Percentiles rank a stretch among this genome's conserved stretches.
These are phyloP conservation scores for Teunomyces gatunensis DNA, from an alignment of 805 yeast species.

Conservation along the genomic window DNA sequence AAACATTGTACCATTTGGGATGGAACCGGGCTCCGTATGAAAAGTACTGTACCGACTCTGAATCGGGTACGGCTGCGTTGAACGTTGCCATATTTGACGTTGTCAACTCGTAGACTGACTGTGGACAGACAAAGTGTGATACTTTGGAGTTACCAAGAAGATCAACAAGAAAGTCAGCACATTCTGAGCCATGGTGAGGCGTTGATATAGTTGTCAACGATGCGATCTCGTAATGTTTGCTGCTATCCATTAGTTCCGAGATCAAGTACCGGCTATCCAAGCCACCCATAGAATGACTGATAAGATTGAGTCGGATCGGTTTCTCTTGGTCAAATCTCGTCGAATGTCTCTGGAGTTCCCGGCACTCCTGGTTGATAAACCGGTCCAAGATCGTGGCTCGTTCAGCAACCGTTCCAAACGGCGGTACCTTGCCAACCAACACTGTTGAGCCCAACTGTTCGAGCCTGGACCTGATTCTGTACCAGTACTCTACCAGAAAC, in stretches of 20 bases:
- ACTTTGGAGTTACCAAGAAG: slow-evolving; percentile 19
- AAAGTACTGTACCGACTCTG: slow-evolving; percentile 65
- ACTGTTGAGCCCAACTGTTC: slow-evolving; percentile 64
- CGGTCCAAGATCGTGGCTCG: slow-evolving; percentile 59
- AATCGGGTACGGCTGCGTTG: slow-evolving; percentile 51
- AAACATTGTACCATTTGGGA: slow-evolving; percentile 63
- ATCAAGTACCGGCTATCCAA: slow-evolving; percentile 78
- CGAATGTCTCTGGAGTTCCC: slow-evolving; percentile 13
- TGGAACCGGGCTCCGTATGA: slow-evolving; percentile 77
- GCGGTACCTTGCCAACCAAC: slow-evolving; percentile 74
- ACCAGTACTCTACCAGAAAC: slow-evolving; percentile 69
- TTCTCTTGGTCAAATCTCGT: slow-evolving; percentile 11
- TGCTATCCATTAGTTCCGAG: slow-evolving; percentile 43
- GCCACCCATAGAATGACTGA: slow-evolving; percentile 96
- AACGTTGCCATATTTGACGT: slow-evolving; percentile 51
- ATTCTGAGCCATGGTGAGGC: slow-evolving; percentile 84
- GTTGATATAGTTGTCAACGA: slow-evolving; percentile 84
- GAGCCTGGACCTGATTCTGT: slow-evolving; percentile 67
- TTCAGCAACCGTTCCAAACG: slow-evolving; percentile 71
- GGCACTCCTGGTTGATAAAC: slow-evolving; percentile 41
- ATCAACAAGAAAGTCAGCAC: slow-evolving; percentile 66
- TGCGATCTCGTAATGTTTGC: slow-evolving; percentile 53
- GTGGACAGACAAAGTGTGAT: slow-evolving; percentile 21
- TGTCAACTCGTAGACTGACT: slow-evolving; percentile 62
- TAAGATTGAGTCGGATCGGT: slow-evolving; percentile 58